Evolutionary conservation across 208 protist genomes (phyloP).

Genomic region (Acanthamoeba culbertsoni): DNA sequence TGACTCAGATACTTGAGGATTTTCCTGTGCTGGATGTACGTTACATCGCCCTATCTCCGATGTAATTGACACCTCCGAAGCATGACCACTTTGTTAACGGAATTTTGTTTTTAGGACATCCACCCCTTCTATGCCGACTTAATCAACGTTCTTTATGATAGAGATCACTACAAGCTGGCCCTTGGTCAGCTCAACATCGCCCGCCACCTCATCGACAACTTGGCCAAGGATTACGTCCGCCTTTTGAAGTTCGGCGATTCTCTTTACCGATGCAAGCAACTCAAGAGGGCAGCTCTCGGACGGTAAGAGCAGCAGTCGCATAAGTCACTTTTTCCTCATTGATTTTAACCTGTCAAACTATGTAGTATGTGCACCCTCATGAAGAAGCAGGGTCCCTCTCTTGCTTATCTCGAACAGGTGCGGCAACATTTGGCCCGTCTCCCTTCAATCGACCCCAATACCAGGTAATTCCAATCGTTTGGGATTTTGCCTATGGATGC

Average conservation of each 20-base stretch:
- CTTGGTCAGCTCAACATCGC: conserved; percentile 98
- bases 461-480: conserved; percentile 74
- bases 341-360: too few species aligned
- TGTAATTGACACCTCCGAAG: background rate
- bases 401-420: conserved; percentile 99
- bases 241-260: conserved; percentile 99
- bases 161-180: conserved; percentile 99
- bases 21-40: conserved; percentile 86
- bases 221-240: conserved; percentile 97
- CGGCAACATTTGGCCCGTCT: conserved; percentile 99
- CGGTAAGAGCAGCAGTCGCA: too few species aligned
- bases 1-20: conserved; percentile 94
- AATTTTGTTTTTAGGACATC: conserved; percentile 90
- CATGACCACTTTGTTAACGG: background rate
- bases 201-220: conserved; percentile 96
- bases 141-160: conserved; percentile 99
- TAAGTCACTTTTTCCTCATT: background rate
- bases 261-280: conserved; percentile 99
- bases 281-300: conserved; percentile 99
- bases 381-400: conserved; percentile 92
- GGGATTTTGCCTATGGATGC: background rate
- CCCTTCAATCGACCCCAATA: conserved; percentile 99
- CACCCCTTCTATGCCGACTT: conserved; percentile 99
- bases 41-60: background rate
- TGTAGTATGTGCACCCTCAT: conserved; percentile 97